phyloP scores from a whole-genome alignment of 768 basidiomycete species.

The Suillus sp. region DNA sequence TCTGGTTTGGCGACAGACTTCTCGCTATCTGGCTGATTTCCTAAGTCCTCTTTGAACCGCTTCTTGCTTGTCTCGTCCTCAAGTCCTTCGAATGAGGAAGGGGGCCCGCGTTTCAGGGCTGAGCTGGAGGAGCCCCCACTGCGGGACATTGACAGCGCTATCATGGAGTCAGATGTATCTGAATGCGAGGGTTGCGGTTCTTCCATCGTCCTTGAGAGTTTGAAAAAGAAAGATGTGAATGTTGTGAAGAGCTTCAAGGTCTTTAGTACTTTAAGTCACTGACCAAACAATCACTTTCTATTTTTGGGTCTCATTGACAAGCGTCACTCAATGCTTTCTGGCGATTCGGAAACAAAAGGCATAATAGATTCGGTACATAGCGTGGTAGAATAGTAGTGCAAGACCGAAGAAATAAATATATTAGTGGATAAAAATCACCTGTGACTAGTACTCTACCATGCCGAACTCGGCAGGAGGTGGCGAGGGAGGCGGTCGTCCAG shows the following conservation, averaged over 20 bases:
- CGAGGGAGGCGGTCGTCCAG: slow-evolving; percentile 48
- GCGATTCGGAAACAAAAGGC: background rate
- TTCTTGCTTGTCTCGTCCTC: slow-evolving; percentile 55
- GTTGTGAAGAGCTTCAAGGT: slow-evolving; percentile 13
- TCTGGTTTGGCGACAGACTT: slow-evolving; percentile 22
- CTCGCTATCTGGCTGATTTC: slow-evolving; percentile 17
- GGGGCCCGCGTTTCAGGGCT: slow-evolving; percentile 61
- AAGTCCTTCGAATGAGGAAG: slow-evolving; percentile 55
- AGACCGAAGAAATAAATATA: background rate
- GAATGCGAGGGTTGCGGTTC: slow-evolving; percentile 11
- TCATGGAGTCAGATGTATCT: slow-evolving; percentile 13
- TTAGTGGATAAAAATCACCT: background rate
- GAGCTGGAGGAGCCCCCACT: slow-evolving; percentile 23
- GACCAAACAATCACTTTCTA: slow-evolving; percentile 8
- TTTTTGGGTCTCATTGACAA: slow-evolving; percentile 3
- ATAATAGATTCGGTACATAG: slow-evolving; percentile 7
- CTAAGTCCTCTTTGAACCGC: slow-evolving; percentile 54
- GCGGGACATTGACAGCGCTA: slow-evolving; percentile 17
- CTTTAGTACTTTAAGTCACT: slow-evolving; percentile 6
- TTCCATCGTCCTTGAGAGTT: slow-evolving; percentile 20
- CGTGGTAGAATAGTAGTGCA: background rate
- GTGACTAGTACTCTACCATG: slow-evolving; percentile 7
- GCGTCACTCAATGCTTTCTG: background rate
- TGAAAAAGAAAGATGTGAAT: slow-evolving; percentile 15
- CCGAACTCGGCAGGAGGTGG: slow-evolving; percentile 25